Percentiles rank a stretch among this genome's conserved stretches.
Evolutionary conservation across 768 basidiomycete species (phyloP).

Genomic region (Suillus variegatus): DNA sequence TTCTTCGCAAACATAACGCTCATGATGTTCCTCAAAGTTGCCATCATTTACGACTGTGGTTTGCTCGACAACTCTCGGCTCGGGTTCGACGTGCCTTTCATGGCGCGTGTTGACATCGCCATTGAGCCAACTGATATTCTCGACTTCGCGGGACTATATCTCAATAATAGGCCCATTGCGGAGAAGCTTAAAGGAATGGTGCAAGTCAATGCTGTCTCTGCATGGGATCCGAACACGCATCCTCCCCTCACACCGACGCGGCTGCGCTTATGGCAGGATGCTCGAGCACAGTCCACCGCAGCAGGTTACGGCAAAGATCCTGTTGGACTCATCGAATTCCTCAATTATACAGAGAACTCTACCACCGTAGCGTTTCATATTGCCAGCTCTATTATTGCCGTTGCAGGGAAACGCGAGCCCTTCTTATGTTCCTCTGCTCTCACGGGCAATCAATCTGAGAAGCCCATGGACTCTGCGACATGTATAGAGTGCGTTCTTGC

Average conservation of each 20-base stretch:
- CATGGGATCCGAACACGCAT: background rate
- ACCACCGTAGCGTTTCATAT: conserved; percentile 13
- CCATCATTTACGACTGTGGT: conserved; percentile 15
- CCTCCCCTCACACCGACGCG: conserved; percentile 14
- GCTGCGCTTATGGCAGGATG: conserved; percentile 12
- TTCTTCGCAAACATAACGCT: conserved; percentile 12
- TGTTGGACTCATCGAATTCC: conserved; percentile 18
- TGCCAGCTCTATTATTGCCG: background rate
- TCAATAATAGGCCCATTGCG: conserved; percentile 8
- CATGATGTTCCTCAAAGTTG: conserved; percentile 11
- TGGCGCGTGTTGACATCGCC: conserved; percentile 17
- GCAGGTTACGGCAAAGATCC: conserved; percentile 1
- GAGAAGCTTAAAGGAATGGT: conserved; percentile 17
- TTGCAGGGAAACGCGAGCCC: conserved; percentile 12
- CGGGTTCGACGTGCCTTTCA: conserved; percentile 17
- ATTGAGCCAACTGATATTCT: conserved; percentile 15
- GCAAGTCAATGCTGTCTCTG: conserved; percentile 13
- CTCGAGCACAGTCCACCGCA: conserved; percentile 2
- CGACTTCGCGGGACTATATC: conserved; percentile 10
- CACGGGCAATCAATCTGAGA: conserved; percentile 5
- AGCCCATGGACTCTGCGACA: conserved; percentile 16
- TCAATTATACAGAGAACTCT: conserved; percentile 19
- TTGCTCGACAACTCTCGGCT: conserved; percentile 13
- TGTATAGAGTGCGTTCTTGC: conserved; percentile 11
- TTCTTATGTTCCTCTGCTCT: conserved; percentile 13